These are phyloP conservation scores for Blumeria hordei DNA, from an alignment of 2,329 filamentous ascomycete species.

Conservation along the genomic window DNA sequence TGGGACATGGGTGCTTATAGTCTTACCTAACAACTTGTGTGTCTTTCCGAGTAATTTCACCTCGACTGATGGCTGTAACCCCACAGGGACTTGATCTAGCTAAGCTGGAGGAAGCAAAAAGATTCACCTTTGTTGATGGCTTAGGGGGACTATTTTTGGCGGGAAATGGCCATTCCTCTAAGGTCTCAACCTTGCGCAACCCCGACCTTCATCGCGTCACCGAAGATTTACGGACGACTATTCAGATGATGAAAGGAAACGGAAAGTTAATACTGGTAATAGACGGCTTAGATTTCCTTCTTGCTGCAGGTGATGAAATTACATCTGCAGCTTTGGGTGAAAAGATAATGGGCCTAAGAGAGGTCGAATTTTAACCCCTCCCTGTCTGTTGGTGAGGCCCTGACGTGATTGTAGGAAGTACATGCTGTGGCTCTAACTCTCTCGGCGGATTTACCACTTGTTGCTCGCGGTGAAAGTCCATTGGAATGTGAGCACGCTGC, in stretches of 20 bases:
- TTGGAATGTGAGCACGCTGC: constrained; percentile 47
- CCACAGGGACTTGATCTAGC: constrained; percentile 46
- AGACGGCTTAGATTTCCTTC: constrained; percentile 39
- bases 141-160: constrained; percentile 10
- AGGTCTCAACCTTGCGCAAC: constrained; percentile 1
- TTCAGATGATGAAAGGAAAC: constrained; percentile 6
- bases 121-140: constrained; percentile 55
- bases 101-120: constrained; percentile 27
- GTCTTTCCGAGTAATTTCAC: neutral
- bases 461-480: constrained; percentile 33
- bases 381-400: neutral
- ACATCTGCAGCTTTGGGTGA: constrained; percentile 25
- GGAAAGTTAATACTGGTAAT: constrained; percentile 31
- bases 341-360: constrained; percentile 32
- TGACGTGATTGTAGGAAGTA: constrained; percentile 23
- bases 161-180: too few relatives aligned
- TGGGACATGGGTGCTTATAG: neutral
- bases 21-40: neutral
- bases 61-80: neutral
- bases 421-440: constrained; percentile 42
- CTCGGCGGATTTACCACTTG: constrained; percentile 49
- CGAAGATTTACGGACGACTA: constrained; percentile 6
- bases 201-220: neutral
- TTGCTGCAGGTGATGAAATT: constrained; percentile 30
- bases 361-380: constrained; percentile 24